phyloP scores from a whole-genome alignment of 257 asterid genomes.

The Lycium ferocissimum region DNA sequence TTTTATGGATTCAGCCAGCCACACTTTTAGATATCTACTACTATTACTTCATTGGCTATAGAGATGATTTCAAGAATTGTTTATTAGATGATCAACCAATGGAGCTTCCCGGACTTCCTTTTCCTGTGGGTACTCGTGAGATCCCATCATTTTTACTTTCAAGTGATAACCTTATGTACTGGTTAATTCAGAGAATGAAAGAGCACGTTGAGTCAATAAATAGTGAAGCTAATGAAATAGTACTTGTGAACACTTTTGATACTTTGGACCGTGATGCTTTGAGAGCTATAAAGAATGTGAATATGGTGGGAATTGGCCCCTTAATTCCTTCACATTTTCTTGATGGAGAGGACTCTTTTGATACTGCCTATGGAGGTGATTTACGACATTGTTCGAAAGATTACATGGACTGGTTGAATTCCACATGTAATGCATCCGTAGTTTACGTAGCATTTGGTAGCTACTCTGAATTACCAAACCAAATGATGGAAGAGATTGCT shows the following conservation, averaged over 20 bases:
- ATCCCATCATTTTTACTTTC: slow-evolving; percentile 42
- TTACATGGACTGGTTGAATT: slow-evolving; percentile 42
- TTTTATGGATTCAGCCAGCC: slow-evolving; percentile 53
- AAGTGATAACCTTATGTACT: slow-evolving; percentile 22
- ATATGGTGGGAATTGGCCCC: slow-evolving; percentile 55
- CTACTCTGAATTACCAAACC: slow-evolving; percentile 38
- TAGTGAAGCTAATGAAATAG: background rate
- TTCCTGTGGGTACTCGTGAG: slow-evolving; percentile 21
- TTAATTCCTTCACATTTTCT: slow-evolving; percentile 54
- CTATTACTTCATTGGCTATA: slow-evolving; percentile 25
- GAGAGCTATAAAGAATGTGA: slow-evolving; percentile 34
- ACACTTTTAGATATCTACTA: slow-evolving; percentile 38
- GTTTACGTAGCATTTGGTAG: slow-evolving; percentile 62
- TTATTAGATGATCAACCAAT: background rate
- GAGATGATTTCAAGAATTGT: background rate
- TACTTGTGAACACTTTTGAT: slow-evolving; percentile 53
- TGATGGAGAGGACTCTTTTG: slow-evolving; percentile 47
- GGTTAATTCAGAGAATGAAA: slow-evolving; percentile 21
- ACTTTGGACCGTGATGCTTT: slow-evolving; percentile 49
- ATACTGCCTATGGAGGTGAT: slow-evolving; percentile 48
- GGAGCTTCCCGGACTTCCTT: slow-evolving; percentile 45
- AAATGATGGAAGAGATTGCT: slow-evolving; percentile 43
- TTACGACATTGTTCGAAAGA: slow-evolving; percentile 12
- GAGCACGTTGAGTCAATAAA: slow-evolving; percentile 44
- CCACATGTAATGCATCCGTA: slow-evolving; percentile 36